Conservation (phyloP, 148 eudicot genomes). For the Heliamphora exappendiculata region DNA sequence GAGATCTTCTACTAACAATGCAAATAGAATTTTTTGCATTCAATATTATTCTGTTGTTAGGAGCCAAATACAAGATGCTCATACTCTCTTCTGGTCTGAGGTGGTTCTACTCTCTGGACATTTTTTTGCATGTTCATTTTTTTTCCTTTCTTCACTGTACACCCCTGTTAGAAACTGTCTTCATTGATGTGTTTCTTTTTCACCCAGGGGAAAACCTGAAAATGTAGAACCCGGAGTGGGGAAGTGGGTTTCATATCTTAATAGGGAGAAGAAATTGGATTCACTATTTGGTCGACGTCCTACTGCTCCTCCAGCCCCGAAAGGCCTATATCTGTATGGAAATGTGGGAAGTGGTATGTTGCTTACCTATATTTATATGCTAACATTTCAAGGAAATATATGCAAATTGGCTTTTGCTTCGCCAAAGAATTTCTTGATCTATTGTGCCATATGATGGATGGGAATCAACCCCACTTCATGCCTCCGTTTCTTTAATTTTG, state of each 20-base stretch:
- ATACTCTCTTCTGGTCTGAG: background rate
- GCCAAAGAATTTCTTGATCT: background rate
- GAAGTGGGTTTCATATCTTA: conserved; percentile 92
- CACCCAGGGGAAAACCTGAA: conserved; percentile 43
- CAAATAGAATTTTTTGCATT: background rate
- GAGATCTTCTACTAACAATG: background rate
- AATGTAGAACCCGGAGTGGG: conserved; percentile 86
- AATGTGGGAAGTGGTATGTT: conserved; percentile 93
- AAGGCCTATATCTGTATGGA: conserved; percentile 90
- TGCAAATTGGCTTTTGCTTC: background rate
- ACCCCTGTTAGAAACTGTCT: background rate
- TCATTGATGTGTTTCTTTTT: conserved; percentile 11
- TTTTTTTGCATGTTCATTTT: background rate
- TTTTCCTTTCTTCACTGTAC: background rate
- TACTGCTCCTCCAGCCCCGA: conserved; percentile 79
- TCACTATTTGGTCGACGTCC: conserved; percentile 70
- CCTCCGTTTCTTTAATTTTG: background rate
- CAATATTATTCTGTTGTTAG: background rate
- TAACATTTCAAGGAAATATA: background rate
- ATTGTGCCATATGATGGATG: background rate
- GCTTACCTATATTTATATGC: conserved; percentile 3
- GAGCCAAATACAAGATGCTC: background rate
- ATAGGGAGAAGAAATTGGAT: conserved; percentile 80
- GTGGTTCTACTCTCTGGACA: background rate
- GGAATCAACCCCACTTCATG: background rate